phyloP scores from a whole-genome alignment of 1,139 yeast species.

The Lodderomyces orthopsilosis region DNA sequence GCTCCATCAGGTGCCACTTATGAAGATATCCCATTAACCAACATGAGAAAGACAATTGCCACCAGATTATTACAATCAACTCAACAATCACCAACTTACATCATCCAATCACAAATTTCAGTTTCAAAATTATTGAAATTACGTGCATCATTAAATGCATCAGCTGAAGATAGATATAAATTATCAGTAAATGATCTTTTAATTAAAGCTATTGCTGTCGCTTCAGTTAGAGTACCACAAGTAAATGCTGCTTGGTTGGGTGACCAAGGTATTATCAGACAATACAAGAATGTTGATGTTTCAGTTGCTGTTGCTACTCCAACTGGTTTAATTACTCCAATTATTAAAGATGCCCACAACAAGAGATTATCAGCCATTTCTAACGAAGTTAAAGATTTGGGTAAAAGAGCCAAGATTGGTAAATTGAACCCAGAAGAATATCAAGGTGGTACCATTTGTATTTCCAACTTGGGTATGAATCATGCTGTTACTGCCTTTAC shows the following conservation, averaged over 20 bases:
- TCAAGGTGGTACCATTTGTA: conserved; percentile 99
- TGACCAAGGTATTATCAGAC: conserved; percentile 85
- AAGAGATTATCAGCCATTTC: conserved; percentile 87
- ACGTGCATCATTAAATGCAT: conserved; percentile 83
- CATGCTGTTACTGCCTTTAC: conserved; percentile 89
- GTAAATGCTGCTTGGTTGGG: conserved; percentile 95
- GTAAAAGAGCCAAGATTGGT: conserved; percentile 93
- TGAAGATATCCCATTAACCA: conserved; percentile 82
- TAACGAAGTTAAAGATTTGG: conserved; percentile 81
- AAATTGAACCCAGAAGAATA: conserved; percentile 93
- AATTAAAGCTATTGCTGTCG: conserved; percentile 90
- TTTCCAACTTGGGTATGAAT: conserved; percentile 98
- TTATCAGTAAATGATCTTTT: conserved; percentile 92
- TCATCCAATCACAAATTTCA: conserved; percentile 81
- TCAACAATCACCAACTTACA: conserved; percentile 85
- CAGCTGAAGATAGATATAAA: conserved; percentile 85
- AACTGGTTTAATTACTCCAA: conserved; percentile 95
- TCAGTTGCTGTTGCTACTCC: conserved; percentile 99
- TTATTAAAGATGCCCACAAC: conserved; percentile 79
- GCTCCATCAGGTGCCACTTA: conserved; percentile 56
- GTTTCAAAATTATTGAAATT: conserved; percentile 89
- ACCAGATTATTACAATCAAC: conserved; percentile 84
- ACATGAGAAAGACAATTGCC: conserved; percentile 94
- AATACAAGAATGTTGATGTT: conserved; percentile 87
- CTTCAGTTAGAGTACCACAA: conserved; percentile 87